Evolutionary conservation across 345 rosid genomes (phyloP).

Genomic region (Theobroma cacao): DNA sequence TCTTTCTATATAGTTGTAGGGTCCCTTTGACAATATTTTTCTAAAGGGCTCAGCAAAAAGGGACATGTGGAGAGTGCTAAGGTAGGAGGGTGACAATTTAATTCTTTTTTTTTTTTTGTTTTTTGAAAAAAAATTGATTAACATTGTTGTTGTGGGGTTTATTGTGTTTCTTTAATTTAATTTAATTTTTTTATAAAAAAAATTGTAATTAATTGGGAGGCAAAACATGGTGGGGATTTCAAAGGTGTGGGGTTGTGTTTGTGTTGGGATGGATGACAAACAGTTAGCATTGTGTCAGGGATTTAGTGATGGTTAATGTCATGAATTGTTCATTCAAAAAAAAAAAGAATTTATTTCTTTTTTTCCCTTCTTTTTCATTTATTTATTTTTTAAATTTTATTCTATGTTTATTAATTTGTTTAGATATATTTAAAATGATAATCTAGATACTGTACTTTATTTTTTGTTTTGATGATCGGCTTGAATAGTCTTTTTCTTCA

Average conservation of each 20-base stretch:
- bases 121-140: neutral
- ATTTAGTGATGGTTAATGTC: conserved; percentile 3
- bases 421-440: neutral
- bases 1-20: conserved; percentile 3
- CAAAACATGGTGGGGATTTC: conserved; percentile 6
- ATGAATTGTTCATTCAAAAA: conserved; percentile 9
- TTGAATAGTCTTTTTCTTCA: neutral
- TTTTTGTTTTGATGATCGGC: neutral
- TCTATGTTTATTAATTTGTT: neutral
- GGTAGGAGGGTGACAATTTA: conserved; percentile 17
- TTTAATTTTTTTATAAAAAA: neutral
- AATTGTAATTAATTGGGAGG: conserved; percentile 15
- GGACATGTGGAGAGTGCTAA: conserved; percentile 24
- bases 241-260: conserved; percentile 6
- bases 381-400: neutral
- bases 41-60: neutral
- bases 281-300: conserved; percentile 16
- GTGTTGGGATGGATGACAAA: conserved; percentile 16
- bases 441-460: too few relatives aligned
- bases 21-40: conserved; percentile 14
- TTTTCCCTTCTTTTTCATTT: neutral
- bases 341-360: neutral
- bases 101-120: neutral
- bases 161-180: neutral
- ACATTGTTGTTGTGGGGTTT: conserved; percentile 3